phyloP scores from a whole-genome alignment of 441 rosid genomes.

The Erodium texanum region DNA sequence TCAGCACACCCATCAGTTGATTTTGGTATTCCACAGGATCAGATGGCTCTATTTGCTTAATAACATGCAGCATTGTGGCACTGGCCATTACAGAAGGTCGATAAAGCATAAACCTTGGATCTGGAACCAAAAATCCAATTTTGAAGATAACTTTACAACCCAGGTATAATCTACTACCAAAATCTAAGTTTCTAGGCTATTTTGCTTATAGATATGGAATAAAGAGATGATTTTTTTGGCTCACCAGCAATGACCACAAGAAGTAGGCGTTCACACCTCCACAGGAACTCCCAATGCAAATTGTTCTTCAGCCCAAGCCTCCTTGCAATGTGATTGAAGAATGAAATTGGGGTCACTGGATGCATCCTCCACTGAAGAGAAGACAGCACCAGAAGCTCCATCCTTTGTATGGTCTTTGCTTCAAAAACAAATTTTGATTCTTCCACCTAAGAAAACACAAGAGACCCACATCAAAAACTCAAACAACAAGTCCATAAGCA shows the following conservation, averaged over 20 bases:
- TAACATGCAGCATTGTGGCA: slow-evolving; percentile 45
- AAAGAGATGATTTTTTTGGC: neutral
- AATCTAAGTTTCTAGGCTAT: neutral
- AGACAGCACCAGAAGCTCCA: slow-evolving; percentile 59
- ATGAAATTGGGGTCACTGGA: slow-evolving; percentile 55
- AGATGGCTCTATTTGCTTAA: slow-evolving; percentile 34
- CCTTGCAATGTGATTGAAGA: slow-evolving; percentile 43
- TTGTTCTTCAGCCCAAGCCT: slow-evolving; percentile 32
- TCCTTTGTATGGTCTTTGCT: slow-evolving; percentile 50
- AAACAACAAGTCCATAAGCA: slow-evolving; percentile 7
- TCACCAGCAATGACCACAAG: slow-evolving; percentile 43
- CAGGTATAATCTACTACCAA: neutral
- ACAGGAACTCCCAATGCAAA: slow-evolving; percentile 35
- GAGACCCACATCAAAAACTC: slow-evolving; percentile 2
- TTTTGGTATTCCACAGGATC: slow-evolving; percentile 31
- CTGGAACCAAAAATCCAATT: slow-evolving; percentile 27
- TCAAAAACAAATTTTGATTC: slow-evolving; percentile 45
- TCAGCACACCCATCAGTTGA: slow-evolving; percentile 41
- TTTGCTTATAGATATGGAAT: neutral
- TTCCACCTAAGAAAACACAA: slow-evolving; percentile 29
- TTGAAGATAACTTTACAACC: slow-evolving; percentile 2
- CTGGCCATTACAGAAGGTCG: slow-evolving; percentile 43
- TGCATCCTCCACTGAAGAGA: slow-evolving; percentile 60
- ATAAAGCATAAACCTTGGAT: slow-evolving; percentile 35
- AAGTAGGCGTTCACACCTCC: slow-evolving; percentile 42